Conservation (phyloP, 2,329 filamentous ascomycete species). For the Epichloe hybrida region DNA sequence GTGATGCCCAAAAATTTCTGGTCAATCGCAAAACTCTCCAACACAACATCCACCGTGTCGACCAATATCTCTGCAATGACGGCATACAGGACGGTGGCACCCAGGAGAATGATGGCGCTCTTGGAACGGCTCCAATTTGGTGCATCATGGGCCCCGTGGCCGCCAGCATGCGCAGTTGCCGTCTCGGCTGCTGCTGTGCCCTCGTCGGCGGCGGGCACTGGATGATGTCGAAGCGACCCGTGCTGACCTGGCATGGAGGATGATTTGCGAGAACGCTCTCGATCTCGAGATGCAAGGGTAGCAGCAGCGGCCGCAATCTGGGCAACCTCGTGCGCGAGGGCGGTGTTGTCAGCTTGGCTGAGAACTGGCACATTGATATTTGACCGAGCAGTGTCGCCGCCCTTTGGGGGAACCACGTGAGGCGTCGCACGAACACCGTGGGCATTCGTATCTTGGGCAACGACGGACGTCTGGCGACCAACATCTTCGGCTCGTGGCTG, state of each 20-base stretch:
- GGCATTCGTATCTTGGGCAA: constrained; percentile 17
- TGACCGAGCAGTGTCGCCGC: too few species aligned
- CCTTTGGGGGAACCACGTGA: constrained; percentile 72
- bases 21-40: constrained; percentile 81
- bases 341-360: constrained; percentile 68
- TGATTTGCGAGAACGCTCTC: constrained; percentile 23
- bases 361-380: constrained; percentile 52
- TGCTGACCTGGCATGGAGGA: constrained; percentile 19
- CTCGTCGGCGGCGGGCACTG: constrained; percentile 19
- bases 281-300: constrained; percentile 70
- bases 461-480: constrained; percentile 24
- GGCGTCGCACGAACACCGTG: constrained; percentile 40
- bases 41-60: constrained; percentile 90
- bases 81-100: constrained; percentile 86
- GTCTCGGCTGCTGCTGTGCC: constrained; percentile 16
- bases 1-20: constrained; percentile 97
- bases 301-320: constrained; percentile 91
- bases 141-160: constrained; percentile 78
- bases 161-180: constrained; percentile 19
- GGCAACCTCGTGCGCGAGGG: constrained; percentile 72
- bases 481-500: constrained; percentile 37
- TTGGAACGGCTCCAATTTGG: constrained; percentile 94
- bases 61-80: constrained; percentile 94
- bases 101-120: constrained; percentile 77
- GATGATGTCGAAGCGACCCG: constrained; percentile 13